Evolutionary conservation across 768 basidiomycete genomes (phyloP).

Genomic region (Boletus pseudo-olivaceus): DNA sequence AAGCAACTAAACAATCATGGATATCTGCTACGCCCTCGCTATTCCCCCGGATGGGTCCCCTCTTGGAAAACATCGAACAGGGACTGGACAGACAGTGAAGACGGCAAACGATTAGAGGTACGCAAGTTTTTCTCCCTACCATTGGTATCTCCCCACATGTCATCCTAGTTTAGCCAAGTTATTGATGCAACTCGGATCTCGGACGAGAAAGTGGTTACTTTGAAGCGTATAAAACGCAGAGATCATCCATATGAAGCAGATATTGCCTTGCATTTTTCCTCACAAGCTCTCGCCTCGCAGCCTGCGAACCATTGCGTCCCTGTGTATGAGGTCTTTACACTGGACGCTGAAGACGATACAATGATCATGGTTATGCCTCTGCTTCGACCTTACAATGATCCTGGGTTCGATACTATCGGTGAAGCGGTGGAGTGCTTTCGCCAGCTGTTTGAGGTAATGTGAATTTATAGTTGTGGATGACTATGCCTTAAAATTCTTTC

Average conservation of each 20-base stretch:
- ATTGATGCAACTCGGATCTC: slow-evolving; percentile 31
- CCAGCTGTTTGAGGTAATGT: slow-evolving; percentile 29
- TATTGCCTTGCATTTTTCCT: slow-evolving; percentile 21
- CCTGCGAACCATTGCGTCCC: slow-evolving; percentile 28
- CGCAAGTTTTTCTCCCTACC: too few species aligned
- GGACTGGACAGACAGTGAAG: not conserved
- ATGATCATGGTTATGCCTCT: slow-evolving; percentile 31
- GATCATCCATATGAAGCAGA: slow-evolving; percentile 23
- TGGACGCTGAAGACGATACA: slow-evolving; percentile 6
- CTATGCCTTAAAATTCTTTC: too few species aligned
- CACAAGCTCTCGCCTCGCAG: not conserved
- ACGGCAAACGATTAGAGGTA: not conserved
- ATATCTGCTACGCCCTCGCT: slow-evolving; percentile 7
- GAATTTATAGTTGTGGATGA: too few species aligned
- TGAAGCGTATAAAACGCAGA: slow-evolving; percentile 24
- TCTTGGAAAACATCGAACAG: not conserved
- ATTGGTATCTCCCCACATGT: not conserved
- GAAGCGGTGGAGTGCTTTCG: slow-evolving; percentile 23
- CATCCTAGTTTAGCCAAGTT: not conserved
- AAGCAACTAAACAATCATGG: not conserved
- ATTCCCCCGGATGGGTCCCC: too few species aligned
- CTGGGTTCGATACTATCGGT: slow-evolving; percentile 15
- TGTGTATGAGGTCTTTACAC: slow-evolving; percentile 13
- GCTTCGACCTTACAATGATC: slow-evolving; percentile 17
- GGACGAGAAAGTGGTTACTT: slow-evolving; percentile 25